Evolutionary conservation across 805 yeast species (phyloP), one percentile per base, ranked within the genome.

Genomic region (Ogataea populi-albae): DNA sequence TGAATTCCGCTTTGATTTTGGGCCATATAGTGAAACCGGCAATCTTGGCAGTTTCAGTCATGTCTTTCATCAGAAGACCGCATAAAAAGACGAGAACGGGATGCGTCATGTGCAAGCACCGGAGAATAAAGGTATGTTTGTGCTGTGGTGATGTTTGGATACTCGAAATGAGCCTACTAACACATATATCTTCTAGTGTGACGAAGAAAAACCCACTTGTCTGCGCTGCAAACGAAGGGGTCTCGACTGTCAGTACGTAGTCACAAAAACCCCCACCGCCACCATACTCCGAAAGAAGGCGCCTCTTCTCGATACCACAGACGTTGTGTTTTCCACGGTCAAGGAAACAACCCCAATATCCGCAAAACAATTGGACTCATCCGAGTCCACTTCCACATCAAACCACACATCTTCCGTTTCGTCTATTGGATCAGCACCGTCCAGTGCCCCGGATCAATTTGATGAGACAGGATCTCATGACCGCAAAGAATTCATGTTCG

Each of bases 71-170:
- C 24, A 35, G 57, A 34, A 42, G 52, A 31, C 50, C 53, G 1
- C 55, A 52, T 34, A 49, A 45, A 27, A 52, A 52, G 40, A 45
- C 54, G 17, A 45, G 49, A 21, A 47, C 54, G 7, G 57, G 57
- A 3, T 50, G 57, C 30, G 14, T 33, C 15, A 38, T 39, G 5
- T 52, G 57, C 40, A 52, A 52, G 24, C 37, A 31, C 22, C 32
- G 57, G 20, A 30, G 54, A 20, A 43, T 52, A 17, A 52, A 52
- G 37, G 57, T 51, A 34, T n/a, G 57, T 38, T 12, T 11, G 7
- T 12, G 17, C 12, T n/a, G 17, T 2, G 6, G 3, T 17, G 19
- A 7, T 3, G n/a, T 6, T 26, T 37, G 24, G 32, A 30, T 4
- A 21, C 14, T 6, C 8, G 10, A n/a, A n/a, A n/a, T n/a, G n/a